Base-by-base conservation (phyloP, 805 yeast genomes). In the Zygoascus biomembranicola region DNA sequence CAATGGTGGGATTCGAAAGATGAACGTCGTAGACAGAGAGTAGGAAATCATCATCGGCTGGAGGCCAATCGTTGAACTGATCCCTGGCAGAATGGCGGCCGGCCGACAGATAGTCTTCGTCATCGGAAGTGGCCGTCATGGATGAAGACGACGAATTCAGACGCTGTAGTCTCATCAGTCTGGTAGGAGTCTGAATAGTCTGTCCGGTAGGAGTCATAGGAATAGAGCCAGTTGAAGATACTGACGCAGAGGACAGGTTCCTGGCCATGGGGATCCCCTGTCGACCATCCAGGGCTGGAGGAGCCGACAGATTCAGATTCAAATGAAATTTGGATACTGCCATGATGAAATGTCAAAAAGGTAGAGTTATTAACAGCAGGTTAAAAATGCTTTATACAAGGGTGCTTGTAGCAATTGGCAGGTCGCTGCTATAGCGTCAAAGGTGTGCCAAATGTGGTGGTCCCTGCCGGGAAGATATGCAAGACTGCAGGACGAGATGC, bases 1-100 rank as follows among this genome's bases (percentile, higher is more conserved):
- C 84, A 8, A 76, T 71, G 35, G 80, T 77, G 6, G 90, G 89
- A 60, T 77, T 80, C 48, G 73, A 73, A 14, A 78, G 74, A 53
- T 77, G 71, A 8, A 69, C 61, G 50, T 77, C 77, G 60, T 81
- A 82, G 4, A 73, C 70, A 42, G 71, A 72, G 59, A 74, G 61
- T 23, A 83, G 65, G 13, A 77, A 61, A 20, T 67, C 69, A 58
- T 80, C 80, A 57, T 68, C 69, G 32, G 52, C 58, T 9, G 52
- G 54, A 23, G 61, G 59, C 72, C 71, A 68, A 14, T 55, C 61
- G 18, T 42, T 14, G 32, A 50, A 56, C 20, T 56, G 46, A 42
- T 58, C 57, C 10, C 50, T 18, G 3, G 55, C 52, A 19, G 51
- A 42, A 28, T 47, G 46, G n/a, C 20, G 28, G 13, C 50, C 49